A percentile compares a stretch with the other conserved stretches of the same genome.
phyloP scores from a whole-genome alignment of 2,329 filamentous ascomycete species.

The Cordyceps javanica region DNA sequence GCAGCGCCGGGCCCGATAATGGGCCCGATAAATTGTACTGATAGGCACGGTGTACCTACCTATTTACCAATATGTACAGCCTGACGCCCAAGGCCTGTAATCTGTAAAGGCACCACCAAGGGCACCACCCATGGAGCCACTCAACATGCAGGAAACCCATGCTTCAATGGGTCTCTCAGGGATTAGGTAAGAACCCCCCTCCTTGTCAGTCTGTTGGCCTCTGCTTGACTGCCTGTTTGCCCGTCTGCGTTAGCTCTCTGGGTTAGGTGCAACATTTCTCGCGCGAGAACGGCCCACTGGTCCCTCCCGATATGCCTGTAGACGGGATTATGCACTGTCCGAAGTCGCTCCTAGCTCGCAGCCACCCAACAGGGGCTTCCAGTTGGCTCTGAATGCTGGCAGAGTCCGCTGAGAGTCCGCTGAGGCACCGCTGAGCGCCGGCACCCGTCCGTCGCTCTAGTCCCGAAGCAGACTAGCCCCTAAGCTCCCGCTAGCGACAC shows the following conservation, averaged over 20 bases:
- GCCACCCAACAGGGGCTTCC: background rate
- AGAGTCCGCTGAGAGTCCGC: background rate
- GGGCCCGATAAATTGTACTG: background rate
- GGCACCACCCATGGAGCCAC: too few species aligned
- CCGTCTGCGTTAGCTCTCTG: too few species aligned
- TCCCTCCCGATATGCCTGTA: constrained; percentile 10
- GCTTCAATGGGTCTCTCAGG: background rate
- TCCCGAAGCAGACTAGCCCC: constrained; percentile 5
- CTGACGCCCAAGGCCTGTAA: too few species aligned
- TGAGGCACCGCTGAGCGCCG: constrained; percentile 11
- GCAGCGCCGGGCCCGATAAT: background rate
- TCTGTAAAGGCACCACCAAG: too few species aligned
- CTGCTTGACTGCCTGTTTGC: too few species aligned
- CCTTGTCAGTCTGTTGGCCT: too few species aligned
- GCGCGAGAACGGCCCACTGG: background rate
- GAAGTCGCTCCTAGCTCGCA: background rate
- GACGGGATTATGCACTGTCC: constrained; percentile 9
- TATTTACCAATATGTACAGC: too few species aligned
- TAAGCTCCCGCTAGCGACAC: constrained; percentile 12
- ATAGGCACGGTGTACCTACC: too few species aligned
- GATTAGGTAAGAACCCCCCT: constrained; percentile 12
- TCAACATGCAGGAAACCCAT: background rate
- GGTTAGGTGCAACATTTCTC: constrained; percentile 11
- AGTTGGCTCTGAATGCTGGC: background rate
- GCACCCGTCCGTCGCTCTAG: constrained; percentile 12